Evolutionary conservation across 805 yeast genomes (phyloP), one percentile per base, ranked within the genome.

Genomic region (Monosporozyma siamensis): DNA sequence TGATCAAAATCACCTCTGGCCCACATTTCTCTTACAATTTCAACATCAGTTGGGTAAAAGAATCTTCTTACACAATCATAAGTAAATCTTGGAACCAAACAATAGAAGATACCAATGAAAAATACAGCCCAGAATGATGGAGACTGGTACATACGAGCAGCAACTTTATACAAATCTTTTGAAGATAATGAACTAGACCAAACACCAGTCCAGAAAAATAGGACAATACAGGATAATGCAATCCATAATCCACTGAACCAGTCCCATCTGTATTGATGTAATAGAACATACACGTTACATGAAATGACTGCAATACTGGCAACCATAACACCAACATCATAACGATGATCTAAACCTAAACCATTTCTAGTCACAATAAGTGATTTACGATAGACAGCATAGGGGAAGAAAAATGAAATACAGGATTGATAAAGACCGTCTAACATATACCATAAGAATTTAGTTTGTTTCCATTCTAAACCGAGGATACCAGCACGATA

Each of bases 201-300:
- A 38, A 82, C 69, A 48, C 90, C 90, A 1, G 89, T 78, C 94
- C 94, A 84, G 24, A 72, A 80, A 57, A 74, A 80, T 26, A 82
- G 67, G 14, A 82, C 52, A 22, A 82, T 48, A 36, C 78, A 70
- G 1, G 90, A 81, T 17, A 83, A 53, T 2, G 67, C 65, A 42
- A 75, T 72, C 45, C 80, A 71, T 42, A 80, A 54, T 10, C 69
- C 54, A 4, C 82, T 72, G 37, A 81, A 66, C 86, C 87, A 82
- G 63, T 84, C 94, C 94, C 94, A 84, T 55, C 87, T 71, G 55
- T 74, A 74, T 56, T 81, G 85, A 52, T 80, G 87, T 48, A 80
- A 59, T 49, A 80, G 56, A 43, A 83, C 72, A 58, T 80, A 82
- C 3, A 74, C 46, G 55, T 84, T 80, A 65, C 89, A 81, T 0